Conservation (phyloP, 768 basidiomycete species). For the Mycena rebaudengoi region DNA sequence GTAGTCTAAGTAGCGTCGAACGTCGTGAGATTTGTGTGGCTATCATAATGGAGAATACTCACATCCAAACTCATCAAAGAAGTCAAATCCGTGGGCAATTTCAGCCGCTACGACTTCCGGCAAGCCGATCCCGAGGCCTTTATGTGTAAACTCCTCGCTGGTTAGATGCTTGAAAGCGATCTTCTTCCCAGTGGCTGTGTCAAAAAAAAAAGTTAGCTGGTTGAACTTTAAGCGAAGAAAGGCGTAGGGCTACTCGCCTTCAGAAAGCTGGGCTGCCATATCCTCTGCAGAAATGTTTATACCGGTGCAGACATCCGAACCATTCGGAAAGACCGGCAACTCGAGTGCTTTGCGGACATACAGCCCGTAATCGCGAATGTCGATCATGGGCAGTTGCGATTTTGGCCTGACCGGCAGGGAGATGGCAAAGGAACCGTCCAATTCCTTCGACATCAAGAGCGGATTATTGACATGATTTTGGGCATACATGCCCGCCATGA, state of each 20-base stretch:
- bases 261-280: neutral
- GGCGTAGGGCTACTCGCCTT: conserved; percentile 14
- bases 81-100: neutral
- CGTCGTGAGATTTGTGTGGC: no score
- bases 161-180: neutral
- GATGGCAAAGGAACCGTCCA: neutral
- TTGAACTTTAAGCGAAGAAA: neutral
- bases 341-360: conserved; percentile 18
- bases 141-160: neutral
- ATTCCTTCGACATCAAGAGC: neutral
- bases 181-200: conserved; percentile 11
- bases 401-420: neutral
- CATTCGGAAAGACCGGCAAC: conserved; percentile 11
- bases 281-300: neutral
- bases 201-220: neutral
- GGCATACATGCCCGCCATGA: conserved; percentile 7
- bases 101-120: neutral
- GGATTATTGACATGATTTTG: neutral
- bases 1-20: no score
- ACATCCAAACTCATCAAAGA: conserved; percentile 14
- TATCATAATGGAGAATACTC: no score
- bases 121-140: neutral
- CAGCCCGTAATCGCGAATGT: conserved; percentile 8
- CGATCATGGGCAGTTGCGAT: conserved; percentile 3
- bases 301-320: neutral